Evolutionary conservation across 345 rosid genomes (phyloP), one percentile per base, ranked within the genome.

Genomic region (Gossypium turneri): DNA sequence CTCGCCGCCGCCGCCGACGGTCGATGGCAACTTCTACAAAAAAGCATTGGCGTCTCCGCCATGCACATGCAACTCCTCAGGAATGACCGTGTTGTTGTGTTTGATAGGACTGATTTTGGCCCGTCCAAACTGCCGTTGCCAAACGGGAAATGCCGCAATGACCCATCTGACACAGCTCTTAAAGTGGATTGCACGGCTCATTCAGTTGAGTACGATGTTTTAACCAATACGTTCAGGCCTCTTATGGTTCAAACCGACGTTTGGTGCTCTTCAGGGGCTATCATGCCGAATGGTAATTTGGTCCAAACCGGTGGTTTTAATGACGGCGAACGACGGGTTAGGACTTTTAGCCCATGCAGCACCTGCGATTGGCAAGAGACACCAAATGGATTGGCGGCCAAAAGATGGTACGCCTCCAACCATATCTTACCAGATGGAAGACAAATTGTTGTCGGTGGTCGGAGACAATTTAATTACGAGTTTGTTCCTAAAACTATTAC

Each of bases 11-110:
- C 88, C 16, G 85, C 80, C 20, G 90, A 85, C 25, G 97, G 96
- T 53, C 55, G 75, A 43, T 92, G 97, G 98, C 58, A 87, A 45
- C 75, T 89, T 44, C 81, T 89, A 55, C 94, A 82, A 38, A 64
- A 79, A 16, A 86, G 72, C 87, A 76, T 90, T 19, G 98, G 97
- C 57, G 81, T 94, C 77, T 75, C 94, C 1, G 91, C 97, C 51
- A 91, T 94, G 98, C 97, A 94, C 88, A 89, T 91, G 82, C 98
- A 94, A 57, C 93, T 91, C 56, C 91, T 94, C 74, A 78, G 76
- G 73, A 89, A 94, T 71, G 98, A 93, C 82, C 92, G 91, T 22
- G 95, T 89, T 24, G 52, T 91, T 9, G 89, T 91, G 81, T 93
- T 79, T 71, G 98, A 93, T 73, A 85, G 97, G 24, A 90, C 97